These are phyloP conservation scores for Hippophae tibetana DNA, from an alignment of 306 rosid genomes.

Conservation along the genomic window DNA sequence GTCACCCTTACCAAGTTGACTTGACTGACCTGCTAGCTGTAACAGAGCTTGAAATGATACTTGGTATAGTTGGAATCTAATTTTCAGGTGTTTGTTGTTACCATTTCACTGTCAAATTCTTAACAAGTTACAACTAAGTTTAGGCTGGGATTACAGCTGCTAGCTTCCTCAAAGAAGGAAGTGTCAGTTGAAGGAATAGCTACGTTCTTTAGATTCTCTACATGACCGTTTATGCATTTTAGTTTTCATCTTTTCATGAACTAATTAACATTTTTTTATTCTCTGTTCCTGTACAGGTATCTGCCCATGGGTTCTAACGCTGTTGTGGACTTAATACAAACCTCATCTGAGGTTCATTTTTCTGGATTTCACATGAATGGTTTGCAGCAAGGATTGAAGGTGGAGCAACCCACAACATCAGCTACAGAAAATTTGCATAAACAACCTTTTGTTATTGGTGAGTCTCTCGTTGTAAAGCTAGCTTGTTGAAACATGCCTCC, in stretches of 20 bases:
- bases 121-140: too few species aligned
- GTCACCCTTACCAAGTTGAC: too few species aligned
- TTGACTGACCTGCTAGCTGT: too few species aligned
- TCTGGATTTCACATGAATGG: slow-evolving; percentile 77
- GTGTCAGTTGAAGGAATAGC: neutral
- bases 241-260: neutral
- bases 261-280: slow-evolving; percentile 3
- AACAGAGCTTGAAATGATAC: too few species aligned
- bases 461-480: slow-evolving; percentile 14
- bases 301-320: slow-evolving; percentile 56
- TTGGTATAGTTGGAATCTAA: too few species aligned
- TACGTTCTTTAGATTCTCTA: neutral
- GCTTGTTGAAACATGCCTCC: neutral
- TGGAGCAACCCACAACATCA: slow-evolving; percentile 46
- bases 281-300: slow-evolving; percentile 24
- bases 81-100: too few species aligned
- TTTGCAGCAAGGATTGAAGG: slow-evolving; percentile 38
- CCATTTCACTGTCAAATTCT: too few species aligned
- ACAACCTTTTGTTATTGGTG: slow-evolving; percentile 93
- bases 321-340: slow-evolving; percentile 69
- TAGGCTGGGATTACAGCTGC: too few species aligned
- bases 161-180: neutral
- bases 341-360: slow-evolving; percentile 91
- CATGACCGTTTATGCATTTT: neutral
- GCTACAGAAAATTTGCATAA: slow-evolving; percentile 42